Conservation (phyloP, 1,284 basidiomycete species). For the Ceratobasidium sp. region DNA sequence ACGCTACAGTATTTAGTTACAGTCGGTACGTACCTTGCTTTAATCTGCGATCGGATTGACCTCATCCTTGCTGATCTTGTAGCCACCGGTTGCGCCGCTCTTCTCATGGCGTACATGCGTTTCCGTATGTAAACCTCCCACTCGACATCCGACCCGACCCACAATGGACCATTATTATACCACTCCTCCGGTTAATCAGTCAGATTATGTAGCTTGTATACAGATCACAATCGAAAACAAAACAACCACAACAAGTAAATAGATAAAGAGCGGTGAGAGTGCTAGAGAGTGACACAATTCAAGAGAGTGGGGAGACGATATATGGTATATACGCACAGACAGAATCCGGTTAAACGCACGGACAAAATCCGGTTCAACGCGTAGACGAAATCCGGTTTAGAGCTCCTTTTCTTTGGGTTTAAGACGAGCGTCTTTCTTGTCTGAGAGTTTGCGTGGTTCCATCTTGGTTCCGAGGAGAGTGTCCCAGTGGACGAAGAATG, state of each 20-base stretch:
- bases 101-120: slow-evolving; percentile 86
- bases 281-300: slow-evolving; percentile 22
- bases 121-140: slow-evolving; percentile 59
- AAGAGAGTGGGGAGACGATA: slow-evolving; percentile 7
- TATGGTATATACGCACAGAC: not conserved
- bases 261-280: slow-evolving; percentile 31
- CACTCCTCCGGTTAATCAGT: slow-evolving; percentile 1
- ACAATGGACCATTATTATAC: not conserved
- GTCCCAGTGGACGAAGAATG: slow-evolving; percentile 93
- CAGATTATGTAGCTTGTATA: slow-evolving; percentile 23
- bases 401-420: slow-evolving; percentile 39
- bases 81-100: slow-evolving; percentile 88
- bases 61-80: slow-evolving; percentile 44
- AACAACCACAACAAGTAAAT: not conserved
- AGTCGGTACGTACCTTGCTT: slow-evolving; percentile 69
- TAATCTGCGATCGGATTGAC: not conserved
- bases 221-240: not conserved
- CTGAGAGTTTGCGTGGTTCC: slow-evolving; percentile 52
- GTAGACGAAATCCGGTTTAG: not conserved
- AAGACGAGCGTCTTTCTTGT: slow-evolving; percentile 16
- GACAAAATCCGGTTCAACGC: no score
- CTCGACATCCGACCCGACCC: no score
- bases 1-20: slow-evolving; percentile 86
- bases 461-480: slow-evolving; percentile 83
- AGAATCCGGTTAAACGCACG: no score